Conservation (phyloP, 345 rosid genomes). For the Sonneratia alba region DNA sequence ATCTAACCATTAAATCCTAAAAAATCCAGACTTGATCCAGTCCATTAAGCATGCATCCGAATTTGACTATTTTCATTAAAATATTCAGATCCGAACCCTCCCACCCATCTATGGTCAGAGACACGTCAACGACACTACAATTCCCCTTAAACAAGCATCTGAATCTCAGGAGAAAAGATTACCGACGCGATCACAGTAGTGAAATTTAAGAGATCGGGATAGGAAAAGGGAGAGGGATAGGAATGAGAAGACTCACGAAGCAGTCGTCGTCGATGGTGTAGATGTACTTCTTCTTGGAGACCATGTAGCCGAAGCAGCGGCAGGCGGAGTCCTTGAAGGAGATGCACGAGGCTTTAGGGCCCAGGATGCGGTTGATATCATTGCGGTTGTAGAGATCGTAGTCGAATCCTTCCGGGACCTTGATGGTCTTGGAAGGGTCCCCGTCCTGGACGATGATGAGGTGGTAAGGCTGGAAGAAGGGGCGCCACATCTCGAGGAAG, state of each 20-base stretch:
- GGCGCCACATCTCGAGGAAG: conserved; percentile 78
- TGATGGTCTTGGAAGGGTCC: conserved; percentile 55
- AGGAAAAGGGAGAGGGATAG: not conserved
- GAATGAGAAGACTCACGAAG: conserved; percentile 47
- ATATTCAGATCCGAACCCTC: not conserved
- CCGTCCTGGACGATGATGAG: conserved; percentile 87
- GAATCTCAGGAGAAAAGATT: not conserved
- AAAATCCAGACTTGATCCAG: not conserved
- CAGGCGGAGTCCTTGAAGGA: conserved; percentile 20
- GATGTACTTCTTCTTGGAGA: conserved; percentile 78
- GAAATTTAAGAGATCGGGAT: not conserved
- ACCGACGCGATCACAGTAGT: no score
- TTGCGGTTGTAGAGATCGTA: conserved; percentile 77
- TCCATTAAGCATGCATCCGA: not conserved
- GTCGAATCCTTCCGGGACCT: conserved; percentile 68
- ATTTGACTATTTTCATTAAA: not conserved
- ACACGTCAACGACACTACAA: not conserved
- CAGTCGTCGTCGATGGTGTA: conserved; percentile 89
- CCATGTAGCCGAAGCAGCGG: conserved; percentile 54
- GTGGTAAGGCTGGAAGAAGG: conserved; percentile 66
- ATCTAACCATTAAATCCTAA: not conserved
- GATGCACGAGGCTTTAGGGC: conserved; percentile 59
- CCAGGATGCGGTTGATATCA: conserved; percentile 66
- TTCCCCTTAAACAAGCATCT: not conserved
- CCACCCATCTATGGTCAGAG: not conserved